Evolutionary conservation across 768 basidiomycete genomes (phyloP), one percentile per base, ranked within the genome.

Genomic region (Kwoniella botswanensis): DNA sequence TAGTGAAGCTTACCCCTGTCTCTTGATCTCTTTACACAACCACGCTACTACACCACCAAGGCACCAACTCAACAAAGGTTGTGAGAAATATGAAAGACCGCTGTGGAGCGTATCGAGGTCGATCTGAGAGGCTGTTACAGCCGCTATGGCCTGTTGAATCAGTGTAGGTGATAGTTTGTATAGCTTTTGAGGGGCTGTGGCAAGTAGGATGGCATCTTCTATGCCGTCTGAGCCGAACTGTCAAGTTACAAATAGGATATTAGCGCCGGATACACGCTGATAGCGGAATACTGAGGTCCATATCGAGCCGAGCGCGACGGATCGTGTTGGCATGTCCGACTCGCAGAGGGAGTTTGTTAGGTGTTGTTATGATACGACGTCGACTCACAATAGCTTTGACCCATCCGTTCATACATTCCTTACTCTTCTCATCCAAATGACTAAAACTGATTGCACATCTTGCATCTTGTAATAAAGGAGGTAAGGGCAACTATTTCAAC

Each of bases 31-130:
- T 10, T 54, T 63, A 18, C 77, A 76, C 12, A 85, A 73, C 83
- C 83, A 86, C 0, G 58, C 60, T 3, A 85, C 58, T 26, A 85
- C 80, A 2, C 85, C 85, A 0, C 81, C 83, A 22, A 84, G 68
- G 24, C 82, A 82, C 80, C 84, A 86, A 70, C 82, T 84, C 9
- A 86, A 73, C 1, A 86, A 72, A 13, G 85, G 83, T 68, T 85
- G 85, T 1, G 81, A 78, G 71, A 85, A 86, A 72, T 85, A 86
- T 2, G 83, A 84, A 9, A 85, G 71, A 0, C 84, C 85, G 26
- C 79, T 77, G 54, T 80, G 77, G 3, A 86, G 79, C 2, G 78
- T 82, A 42, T 85, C 84, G 22, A 77, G 71, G 59, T 84, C 84
- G 50, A 86, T 82, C 3, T 81, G 75, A 22, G 82, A 81, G 0